Percentiles rank a stretch among this genome's conserved stretches.
Evolutionary conservation across 176 grass and related monocot species (phyloP).

Genomic region (Otatea glauca): DNA sequence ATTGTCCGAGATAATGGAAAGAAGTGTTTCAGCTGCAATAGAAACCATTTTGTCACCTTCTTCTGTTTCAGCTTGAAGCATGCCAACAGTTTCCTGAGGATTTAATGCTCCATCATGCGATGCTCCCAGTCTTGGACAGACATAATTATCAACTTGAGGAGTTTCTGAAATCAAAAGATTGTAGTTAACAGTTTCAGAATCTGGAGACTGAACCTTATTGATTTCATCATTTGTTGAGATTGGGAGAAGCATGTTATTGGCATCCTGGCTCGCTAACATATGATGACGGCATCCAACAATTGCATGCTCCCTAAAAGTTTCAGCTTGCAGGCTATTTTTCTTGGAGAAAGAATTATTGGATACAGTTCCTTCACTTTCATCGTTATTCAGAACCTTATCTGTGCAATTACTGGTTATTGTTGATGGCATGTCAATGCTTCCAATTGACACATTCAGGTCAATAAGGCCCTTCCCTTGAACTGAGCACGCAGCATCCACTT

Average conservation of each 20-base stretch:
- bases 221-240: conserved; percentile 10
- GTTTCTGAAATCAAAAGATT: conserved; percentile 16
- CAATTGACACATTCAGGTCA: conserved; percentile 63
- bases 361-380: conserved; percentile 59
- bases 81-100: conserved; percentile 24
- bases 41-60: conserved; percentile 31
- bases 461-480: conserved; percentile 22
- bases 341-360: conserved; percentile 37
- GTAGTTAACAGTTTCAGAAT: conserved; percentile 5
- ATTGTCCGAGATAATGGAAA: conserved; percentile 65
- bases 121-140: not conserved
- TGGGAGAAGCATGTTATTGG: not conserved
- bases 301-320: conserved; percentile 16
- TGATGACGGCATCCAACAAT: not conserved
- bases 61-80: conserved; percentile 24
- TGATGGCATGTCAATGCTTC: conserved; percentile 54
- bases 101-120: conserved; percentile 4
- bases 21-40: conserved; percentile 68
- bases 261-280: conserved; percentile 25
- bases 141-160: conserved; percentile 40
- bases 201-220: not conserved
- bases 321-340: conserved; percentile 22
- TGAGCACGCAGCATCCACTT: conserved; percentile 26
- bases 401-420: conserved; percentile 29
- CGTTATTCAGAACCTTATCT: conserved; percentile 27